A percentile compares a stretch with the other conserved stretches of the same genome.
Conservation (phyloP, 1,139 yeast genomes). For the Magnusiomyces sp. region DNA sequence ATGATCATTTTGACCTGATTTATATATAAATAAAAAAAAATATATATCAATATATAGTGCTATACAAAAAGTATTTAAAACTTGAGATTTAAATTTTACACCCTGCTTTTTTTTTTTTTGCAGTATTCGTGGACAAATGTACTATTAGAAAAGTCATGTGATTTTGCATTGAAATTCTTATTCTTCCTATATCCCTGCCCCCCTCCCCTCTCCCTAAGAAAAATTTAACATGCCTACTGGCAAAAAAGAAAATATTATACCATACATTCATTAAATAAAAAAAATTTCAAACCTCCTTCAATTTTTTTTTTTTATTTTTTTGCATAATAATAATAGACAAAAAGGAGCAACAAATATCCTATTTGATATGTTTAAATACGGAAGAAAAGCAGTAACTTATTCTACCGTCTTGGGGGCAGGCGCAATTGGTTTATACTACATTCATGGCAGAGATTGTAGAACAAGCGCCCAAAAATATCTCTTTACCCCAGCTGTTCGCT, state of each 20-base stretch:
- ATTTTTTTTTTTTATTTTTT: neutral
- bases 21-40: too few relatives aligned
- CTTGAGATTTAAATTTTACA: neutral
- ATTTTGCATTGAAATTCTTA: too few relatives aligned
- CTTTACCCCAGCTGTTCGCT: conserved; percentile 65
- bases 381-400: conserved; percentile 15
- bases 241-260: neutral
- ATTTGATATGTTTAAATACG: conserved; percentile 9
- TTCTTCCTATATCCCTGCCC: neutral
- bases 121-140: neutral
- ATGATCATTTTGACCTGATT: too few relatives aligned
- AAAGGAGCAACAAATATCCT: neutral
- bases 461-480: conserved; percentile 77
- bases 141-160: too few relatives aligned
- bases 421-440: conserved; percentile 32
- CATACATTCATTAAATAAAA: too few relatives aligned
- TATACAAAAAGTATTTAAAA: too few relatives aligned
- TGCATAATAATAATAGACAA: neutral
- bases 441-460: conserved; percentile 62
- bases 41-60: too few relatives aligned
- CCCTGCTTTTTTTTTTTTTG: neutral
- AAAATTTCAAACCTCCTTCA: too few relatives aligned
- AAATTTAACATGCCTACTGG: neutral
- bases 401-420: conserved; percentile 30
- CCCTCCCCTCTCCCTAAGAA: neutral